Base-by-base conservation (phyloP, 768 basidiomycete genomes). In the Russula olivacea region DNA sequence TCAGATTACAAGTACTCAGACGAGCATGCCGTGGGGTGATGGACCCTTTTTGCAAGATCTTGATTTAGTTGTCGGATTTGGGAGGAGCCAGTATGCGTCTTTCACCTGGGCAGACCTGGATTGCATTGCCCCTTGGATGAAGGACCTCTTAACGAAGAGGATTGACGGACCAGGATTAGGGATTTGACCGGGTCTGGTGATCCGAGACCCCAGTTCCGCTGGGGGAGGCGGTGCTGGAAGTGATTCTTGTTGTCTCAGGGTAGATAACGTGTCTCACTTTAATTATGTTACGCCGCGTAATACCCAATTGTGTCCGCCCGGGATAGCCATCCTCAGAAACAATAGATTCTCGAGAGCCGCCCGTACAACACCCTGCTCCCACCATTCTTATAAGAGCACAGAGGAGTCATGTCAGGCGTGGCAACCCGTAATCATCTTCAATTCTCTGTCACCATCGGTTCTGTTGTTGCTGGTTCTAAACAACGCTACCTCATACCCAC, bases 81-180 rank as follows among this genome's bases (percentile, higher is more conserved):
- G 81, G 54, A 76, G 83, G 47, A 76, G 76, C 19, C 87, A 85
- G 54, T 91, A 85, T 71, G 83, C 82, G 8, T 89, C 88, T 12
- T 84, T 92, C 63, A 80, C 79, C 0, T 87, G 84, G 83, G 74
- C 76, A 21, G 91, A 92, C 71, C 74, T 93, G 43, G 78, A 79
- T 70, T 79, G 83, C 36, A 82, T 91, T 61, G 87, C 90, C 43
- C 91, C 89, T 3, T 92, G 91, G 91, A 81, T 92, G 76, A 80
- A 85, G 61, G 81, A 84, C 58, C 77, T 76, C 59, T 79, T 89
- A 61, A 80, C 83, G 34, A 84, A 78, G 69, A 81, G 77, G 69
- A 85, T 91, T 64, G 78, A 84, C 61, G 91, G 90, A 1, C 79
- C 81, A 55, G 88, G 89, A n/a, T 75, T 92, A 45, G 89, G 89